These are phyloP conservation scores for Rhodotorula mucilaginosa DNA, from an alignment of 1,284 basidiomycete genomes.

Conservation along the genomic window DNA sequence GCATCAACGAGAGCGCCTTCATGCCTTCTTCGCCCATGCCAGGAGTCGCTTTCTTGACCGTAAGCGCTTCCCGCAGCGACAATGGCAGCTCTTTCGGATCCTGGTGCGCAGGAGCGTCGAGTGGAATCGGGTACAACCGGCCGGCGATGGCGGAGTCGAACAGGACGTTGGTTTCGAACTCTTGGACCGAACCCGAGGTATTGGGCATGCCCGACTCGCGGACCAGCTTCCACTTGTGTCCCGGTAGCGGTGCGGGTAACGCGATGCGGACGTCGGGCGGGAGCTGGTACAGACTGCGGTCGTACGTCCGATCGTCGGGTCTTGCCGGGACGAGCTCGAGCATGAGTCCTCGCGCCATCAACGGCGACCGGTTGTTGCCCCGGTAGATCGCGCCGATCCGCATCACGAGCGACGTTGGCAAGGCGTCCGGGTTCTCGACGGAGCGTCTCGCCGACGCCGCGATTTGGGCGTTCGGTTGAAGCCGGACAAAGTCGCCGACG, in stretches of 20 bases:
- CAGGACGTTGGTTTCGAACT: slow-evolving; percentile 18
- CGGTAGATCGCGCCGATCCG: slow-evolving; percentile 19
- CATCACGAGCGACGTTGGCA: slow-evolving; percentile 29
- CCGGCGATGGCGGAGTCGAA: slow-evolving; percentile 23
- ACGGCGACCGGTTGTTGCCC: slow-evolving; percentile 9
- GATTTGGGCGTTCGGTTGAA: slow-evolving; percentile 21
- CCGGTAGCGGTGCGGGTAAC: slow-evolving; percentile 24
- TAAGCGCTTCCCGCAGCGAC: not conserved
- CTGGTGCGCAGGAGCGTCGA: not conserved
- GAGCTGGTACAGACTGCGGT: not conserved
- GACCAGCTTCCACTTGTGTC: slow-evolving; percentile 27
- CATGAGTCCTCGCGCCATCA: slow-evolving; percentile 27
- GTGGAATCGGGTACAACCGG: slow-evolving; percentile 22
- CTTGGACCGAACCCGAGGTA: not conserved
- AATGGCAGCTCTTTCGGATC: not conserved
- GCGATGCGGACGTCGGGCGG: not conserved
- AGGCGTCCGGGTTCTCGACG: not conserved
- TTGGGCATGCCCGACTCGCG: not conserved
- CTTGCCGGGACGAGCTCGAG: slow-evolving; percentile 26
- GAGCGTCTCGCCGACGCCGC: not conserved
- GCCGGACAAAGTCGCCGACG: slow-evolving; percentile 32
- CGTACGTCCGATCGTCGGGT: not conserved
- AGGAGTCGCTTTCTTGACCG: slow-evolving; percentile 3
- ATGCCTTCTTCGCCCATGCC: slow-evolving; percentile 29
- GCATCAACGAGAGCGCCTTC: slow-evolving; percentile 17